Conservation (phyloP, 169 alveolate genomes). For the Plasmodium relictum region DNA sequence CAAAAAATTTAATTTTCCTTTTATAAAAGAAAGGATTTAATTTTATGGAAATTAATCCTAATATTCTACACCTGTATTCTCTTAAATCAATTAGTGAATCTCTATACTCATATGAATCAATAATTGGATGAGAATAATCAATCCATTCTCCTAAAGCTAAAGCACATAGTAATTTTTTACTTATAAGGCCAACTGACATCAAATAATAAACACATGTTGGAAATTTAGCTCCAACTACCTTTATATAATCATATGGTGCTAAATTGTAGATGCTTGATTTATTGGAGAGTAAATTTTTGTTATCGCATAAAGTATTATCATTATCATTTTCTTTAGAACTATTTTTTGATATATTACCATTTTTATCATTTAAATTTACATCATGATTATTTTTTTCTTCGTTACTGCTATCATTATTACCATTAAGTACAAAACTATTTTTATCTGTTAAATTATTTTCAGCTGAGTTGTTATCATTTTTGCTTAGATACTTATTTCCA, state of each 20-base stretch:
- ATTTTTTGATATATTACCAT: neutral
- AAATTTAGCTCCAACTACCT: constrained; percentile 82
- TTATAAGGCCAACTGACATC: constrained; percentile 80
- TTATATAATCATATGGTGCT: constrained; percentile 80
- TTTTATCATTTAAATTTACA: neutral
- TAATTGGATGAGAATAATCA: constrained; percentile 80
- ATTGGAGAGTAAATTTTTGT: constrained; percentile 36
- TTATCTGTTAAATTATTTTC: neutral
- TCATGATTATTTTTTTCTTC: neutral
- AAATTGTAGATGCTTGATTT: constrained; percentile 7
- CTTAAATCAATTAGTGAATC: constrained; percentile 84
- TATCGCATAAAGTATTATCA: neutral
- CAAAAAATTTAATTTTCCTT: constrained; percentile 76
- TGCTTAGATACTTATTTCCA: too few relatives aligned
- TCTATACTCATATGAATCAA: constrained; percentile 82
- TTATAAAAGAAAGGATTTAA: constrained; percentile 80
- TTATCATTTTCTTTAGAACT: constrained; percentile 25
- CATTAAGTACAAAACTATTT: neutral
- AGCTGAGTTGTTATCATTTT: too few relatives aligned
- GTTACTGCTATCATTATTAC: neutral
- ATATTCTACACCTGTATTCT: constrained; percentile 85
- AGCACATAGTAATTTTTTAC: constrained; percentile 81
- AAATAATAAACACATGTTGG: constrained; percentile 83
- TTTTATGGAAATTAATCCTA: constrained; percentile 81
- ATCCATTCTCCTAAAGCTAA: constrained; percentile 87